A percentile compares a stretch with the other conserved stretches of the same genome.
phyloP scores from a whole-genome alignment of 2,329 filamentous ascomycete species.

The Nemania sp. region DNA sequence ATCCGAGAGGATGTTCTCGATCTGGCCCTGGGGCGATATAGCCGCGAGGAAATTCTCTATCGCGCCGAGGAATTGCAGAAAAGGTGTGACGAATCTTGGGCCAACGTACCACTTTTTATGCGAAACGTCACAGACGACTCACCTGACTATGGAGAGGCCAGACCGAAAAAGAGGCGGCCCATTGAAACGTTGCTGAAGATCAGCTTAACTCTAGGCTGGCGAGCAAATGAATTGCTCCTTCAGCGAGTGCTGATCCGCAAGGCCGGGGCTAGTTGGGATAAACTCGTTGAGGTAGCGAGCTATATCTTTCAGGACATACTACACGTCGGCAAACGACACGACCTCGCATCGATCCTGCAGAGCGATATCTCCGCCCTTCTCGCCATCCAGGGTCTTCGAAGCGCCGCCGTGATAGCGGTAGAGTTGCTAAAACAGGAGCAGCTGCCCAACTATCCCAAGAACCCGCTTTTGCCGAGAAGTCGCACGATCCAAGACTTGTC shows the following conservation, averaged over 20 bases:
- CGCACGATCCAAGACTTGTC: conserved; percentile 44
- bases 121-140: conserved; percentile 28
- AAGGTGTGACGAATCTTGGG: conserved; percentile 32
- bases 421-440: conserved; percentile 43
- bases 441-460: conserved; percentile 39
- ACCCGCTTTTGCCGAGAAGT: conserved; percentile 41
- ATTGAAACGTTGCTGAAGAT: conserved; percentile 33
- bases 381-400: conserved; percentile 39
- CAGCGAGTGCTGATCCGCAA: conserved; percentile 42
- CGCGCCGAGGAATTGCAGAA: conserved; percentile 33
- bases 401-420: conserved; percentile 42
- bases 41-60: conserved; percentile 37
- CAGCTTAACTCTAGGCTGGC: conserved; percentile 31
- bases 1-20: conserved; percentile 43
- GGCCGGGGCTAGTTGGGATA: conserved; percentile 39
- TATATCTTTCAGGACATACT: conserved; percentile 40
- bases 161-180: conserved; percentile 24
- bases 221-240: conserved; percentile 39
- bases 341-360: conserved; percentile 37
- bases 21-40: conserved; percentile 39
- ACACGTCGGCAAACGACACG: conserved; percentile 37
- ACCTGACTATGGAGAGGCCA: conserved; percentile 24
- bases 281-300: conserved; percentile 37
- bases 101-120: conserved; percentile 34
- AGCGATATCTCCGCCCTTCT: conserved; percentile 38